Conservation (phyloP, 495 filamentous ascomycete genomes). For the Aspergillus haitiensis region DNA sequence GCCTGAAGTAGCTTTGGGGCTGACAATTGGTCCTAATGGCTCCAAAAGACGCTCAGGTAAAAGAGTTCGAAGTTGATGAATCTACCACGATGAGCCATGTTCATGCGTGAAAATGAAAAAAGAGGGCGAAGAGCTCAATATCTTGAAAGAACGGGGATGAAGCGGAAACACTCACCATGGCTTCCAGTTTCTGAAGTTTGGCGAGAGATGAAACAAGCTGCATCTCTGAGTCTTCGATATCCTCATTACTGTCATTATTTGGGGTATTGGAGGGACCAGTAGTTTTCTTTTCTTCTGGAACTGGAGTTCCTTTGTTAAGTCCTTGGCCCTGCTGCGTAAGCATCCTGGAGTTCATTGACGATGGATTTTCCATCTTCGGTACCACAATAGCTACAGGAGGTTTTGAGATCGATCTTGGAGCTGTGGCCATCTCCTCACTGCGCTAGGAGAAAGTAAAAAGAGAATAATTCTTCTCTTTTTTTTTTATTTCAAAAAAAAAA, state of each 20-base stretch:
- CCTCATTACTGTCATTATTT: background rate
- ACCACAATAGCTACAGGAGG: constrained; percentile 5
- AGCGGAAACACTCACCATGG: background rate
- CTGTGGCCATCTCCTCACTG: constrained; percentile 1
- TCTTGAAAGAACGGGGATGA: background rate
- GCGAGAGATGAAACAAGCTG: constrained; percentile 1
- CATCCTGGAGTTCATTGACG: background rate
- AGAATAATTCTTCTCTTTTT: no score
- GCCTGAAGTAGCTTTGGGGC: constrained; percentile 23
- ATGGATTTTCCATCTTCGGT: constrained; percentile 5
- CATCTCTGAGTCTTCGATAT: background rate
- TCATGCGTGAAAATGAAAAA: background rate
- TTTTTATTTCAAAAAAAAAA: no score
- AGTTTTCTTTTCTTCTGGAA: no score
- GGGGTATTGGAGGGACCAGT: background rate
- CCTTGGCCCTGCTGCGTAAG: background rate
- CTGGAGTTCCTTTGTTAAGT: no score
- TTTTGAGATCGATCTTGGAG: background rate
- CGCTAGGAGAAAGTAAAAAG: background rate
- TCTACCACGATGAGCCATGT: constrained; percentile 23
- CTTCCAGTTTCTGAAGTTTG: constrained; percentile 1
- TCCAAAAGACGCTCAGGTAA: constrained; percentile 41
- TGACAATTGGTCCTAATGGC: constrained; percentile 36
- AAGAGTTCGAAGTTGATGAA: constrained; percentile 45
- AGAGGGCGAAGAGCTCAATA: background rate